Base-by-base conservation (phyloP, 306 rosid genomes). In the Nissolia schottii region DNA sequence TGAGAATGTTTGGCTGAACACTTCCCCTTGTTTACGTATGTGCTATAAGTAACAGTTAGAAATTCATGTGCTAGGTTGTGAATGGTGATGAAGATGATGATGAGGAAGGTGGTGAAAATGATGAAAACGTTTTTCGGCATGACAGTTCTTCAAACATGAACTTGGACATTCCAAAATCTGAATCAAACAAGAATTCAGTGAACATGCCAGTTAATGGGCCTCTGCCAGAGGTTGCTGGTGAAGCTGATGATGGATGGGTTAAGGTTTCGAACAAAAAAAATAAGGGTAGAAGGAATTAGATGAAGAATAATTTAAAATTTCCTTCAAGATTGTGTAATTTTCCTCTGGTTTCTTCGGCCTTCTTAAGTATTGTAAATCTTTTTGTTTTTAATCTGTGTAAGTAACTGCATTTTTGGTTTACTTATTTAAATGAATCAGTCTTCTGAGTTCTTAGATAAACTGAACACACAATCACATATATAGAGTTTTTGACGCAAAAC, bases 181-280 rank as follows among this genome's bases (percentile, higher is more conserved):
- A 56, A 19, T 57, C 81, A 67, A 72, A 82, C 57, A 29, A 4
- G 13, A 71, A 31, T 43, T 45, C 58, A 41, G 49, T 14, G 3
- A 41, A 41, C 49, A 3, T 41, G 67, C 59, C 71, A 48, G 77
- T 48, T 37, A 67, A 76, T 68, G 83, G 46, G 22, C 76, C 67
- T 9, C 38, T 10, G 4, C 60, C 85, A 35, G 43, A 35, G 58
- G 87, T 41, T 45, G 32, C 83, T 9, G 76, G 59, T 31, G 80
- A 79, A 66, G 73, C 68, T 19, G 88, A 83, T 74, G 92, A 85
- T 74, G 94, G 85, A 80, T 89, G 87, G 94, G 83, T 71, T 50
- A 76, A 51, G 35, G 92, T 92, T 49, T 54, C 86, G 11, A 69
- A 79, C 10, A 78, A 57, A 71, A 72, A 50, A 64, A 88, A 46